Conservation (phyloP, 192 early-diverging fungal genomes). For the Backusella psychrophila region DNA sequence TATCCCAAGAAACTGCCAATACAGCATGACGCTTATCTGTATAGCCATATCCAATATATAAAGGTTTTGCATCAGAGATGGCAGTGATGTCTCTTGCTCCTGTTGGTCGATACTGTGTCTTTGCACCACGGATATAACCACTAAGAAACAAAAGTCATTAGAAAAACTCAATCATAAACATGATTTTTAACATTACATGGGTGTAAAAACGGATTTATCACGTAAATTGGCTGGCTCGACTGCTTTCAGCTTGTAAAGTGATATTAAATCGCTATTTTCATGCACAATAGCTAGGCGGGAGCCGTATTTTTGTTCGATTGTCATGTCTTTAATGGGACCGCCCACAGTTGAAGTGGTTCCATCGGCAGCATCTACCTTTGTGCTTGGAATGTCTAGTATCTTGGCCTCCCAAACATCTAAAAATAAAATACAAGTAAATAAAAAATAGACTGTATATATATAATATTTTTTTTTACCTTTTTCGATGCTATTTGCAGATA, state of each 20-base stretch:
- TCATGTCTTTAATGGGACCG: constrained; percentile 49
- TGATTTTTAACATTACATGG: constrained; percentile 27
- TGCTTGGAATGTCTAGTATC: neutral
- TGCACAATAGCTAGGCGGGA: constrained; percentile 53
- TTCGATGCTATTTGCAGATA: neutral
- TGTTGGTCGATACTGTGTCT: neutral
- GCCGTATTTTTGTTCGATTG: constrained; percentile 48
- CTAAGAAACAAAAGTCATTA: constrained; percentile 16
- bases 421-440: neutral
- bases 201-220: constrained; percentile 29
- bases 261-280: constrained; percentile 45
- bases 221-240: constrained; percentile 28
- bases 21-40: constrained; percentile 19
- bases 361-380: neutral
- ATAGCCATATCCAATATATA: constrained; percentile 14
- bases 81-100: neutral
- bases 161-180: neutral
- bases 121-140: constrained; percentile 43
- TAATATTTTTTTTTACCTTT: neutral
- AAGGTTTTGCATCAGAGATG: constrained; percentile 3
- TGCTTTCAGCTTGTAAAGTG: constrained; percentile 36
- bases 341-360: constrained; percentile 24
- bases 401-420: constrained; percentile 9
- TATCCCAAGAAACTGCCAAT: constrained; percentile 28
- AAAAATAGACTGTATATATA: neutral